Evolutionary conservation across 805 yeast genomes (phyloP).

Genomic region (Metschnikowia vanudenii): DNA sequence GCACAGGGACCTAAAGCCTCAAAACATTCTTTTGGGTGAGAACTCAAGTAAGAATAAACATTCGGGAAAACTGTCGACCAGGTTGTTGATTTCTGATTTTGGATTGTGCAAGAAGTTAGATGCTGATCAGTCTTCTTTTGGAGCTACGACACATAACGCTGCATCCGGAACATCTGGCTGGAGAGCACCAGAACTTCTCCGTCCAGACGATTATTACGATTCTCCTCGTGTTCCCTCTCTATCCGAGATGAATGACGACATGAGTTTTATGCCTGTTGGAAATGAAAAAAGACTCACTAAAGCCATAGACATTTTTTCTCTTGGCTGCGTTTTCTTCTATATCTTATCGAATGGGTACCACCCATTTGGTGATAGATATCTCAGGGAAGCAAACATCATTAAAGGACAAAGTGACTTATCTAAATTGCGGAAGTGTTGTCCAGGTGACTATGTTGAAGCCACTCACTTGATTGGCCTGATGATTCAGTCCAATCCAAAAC

Average conservation of each 20-base stretch:
- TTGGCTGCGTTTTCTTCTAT: constrained; percentile 93
- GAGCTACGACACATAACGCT: constrained; percentile 88
- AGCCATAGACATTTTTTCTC: constrained; percentile 88
- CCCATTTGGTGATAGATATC: constrained; percentile 92
- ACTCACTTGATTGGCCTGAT: constrained; percentile 67
- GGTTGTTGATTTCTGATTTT: constrained; percentile 89
- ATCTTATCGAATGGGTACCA: constrained; percentile 80
- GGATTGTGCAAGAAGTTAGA: constrained; percentile 93
- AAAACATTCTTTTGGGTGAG: constrained; percentile 81
- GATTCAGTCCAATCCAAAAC: constrained; percentile 65
- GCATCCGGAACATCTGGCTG: constrained; percentile 95
- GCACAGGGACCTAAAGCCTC: constrained; percentile 93
- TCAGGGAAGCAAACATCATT: constrained; percentile 86
- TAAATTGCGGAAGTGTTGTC: constrained; percentile 42
- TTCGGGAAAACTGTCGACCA: constrained; percentile 26
- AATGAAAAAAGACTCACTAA: constrained; percentile 71
- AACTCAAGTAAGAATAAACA: constrained; percentile 28
- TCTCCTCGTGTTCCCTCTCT: constrained; percentile 38
- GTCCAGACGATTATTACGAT: constrained; percentile 36
- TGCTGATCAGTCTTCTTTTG: constrained; percentile 86
- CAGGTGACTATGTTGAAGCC: constrained; percentile 58
- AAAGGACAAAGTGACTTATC: constrained; percentile 57
- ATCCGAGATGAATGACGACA: constrained; percentile 13
- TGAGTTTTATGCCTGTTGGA: constrained; percentile 13
- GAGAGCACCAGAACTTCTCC: constrained; percentile 91